phyloP scores from a whole-genome alignment of 2,329 filamentous ascomycete species.

The Rosellinia necatrix region DNA sequence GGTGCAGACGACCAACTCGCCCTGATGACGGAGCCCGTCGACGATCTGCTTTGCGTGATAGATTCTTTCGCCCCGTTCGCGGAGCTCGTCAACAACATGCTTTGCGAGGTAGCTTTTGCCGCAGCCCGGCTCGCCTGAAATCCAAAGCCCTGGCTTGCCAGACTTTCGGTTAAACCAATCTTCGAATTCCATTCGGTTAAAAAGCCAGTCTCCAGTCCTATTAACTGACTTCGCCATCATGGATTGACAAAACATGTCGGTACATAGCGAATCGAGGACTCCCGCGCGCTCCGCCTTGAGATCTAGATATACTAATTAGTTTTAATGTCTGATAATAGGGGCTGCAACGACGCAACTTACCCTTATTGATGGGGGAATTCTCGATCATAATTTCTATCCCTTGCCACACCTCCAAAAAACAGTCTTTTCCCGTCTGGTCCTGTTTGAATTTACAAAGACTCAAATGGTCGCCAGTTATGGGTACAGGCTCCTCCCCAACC shows the following conservation, averaged over 20 bases:
- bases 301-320: neutral
- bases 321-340: neutral
- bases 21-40: neutral
- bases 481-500: neutral
- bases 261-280: neutral
- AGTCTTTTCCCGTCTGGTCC: neutral
- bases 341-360: neutral
- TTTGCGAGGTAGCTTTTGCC: slow-evolving; percentile 13
- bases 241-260: slow-evolving; percentile 6
- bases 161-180: neutral
- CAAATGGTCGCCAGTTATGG: neutral
- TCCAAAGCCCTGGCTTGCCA: neutral
- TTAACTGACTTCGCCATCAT: neutral
- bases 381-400: neutral
- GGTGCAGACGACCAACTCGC: neutral
- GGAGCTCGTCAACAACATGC: neutral
- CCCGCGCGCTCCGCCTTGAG: neutral
- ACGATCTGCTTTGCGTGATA: slow-evolving; percentile 5
- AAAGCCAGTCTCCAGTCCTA: slow-evolving; percentile 1
- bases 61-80: slow-evolving; percentile 4
- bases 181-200: neutral
- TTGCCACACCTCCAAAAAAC: neutral
- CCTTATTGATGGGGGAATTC: neutral
- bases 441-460: slow-evolving; percentile 7
- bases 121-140: neutral